Base-by-base conservation (phyloP, 768 basidiomycete species). In the Naganishia vishniacii region DNA sequence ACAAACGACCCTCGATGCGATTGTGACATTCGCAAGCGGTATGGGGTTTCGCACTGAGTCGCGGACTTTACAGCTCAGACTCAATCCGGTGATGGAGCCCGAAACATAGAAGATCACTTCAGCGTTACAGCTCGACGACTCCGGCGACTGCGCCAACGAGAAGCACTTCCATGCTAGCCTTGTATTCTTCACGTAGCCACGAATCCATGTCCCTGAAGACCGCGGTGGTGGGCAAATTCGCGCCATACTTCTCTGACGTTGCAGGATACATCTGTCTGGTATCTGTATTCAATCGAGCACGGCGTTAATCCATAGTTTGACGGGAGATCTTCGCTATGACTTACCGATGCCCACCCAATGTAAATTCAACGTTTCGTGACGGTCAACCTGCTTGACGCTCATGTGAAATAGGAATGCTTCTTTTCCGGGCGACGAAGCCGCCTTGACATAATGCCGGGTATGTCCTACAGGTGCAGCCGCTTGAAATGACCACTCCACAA, bases 401-500 rank as follows among this genome's bases (percentile, higher is more conserved):
- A 97, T 80, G 67, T 89, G 83, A 44, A 95, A 78, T 0, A 82
- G 79, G 83, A 89, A 93, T 0, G 81, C 80, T 62, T 89, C 84
- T 11, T 82, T 82, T 1, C 86, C 87, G 69, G 89, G 90, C 75
- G 88, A 90, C 2, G 91, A 91, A 0, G 84, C 90, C 74, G 93
- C 90, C 73, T 91, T 95, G 78, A 97, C 83, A 70, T 91, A 89
- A 72, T 98, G 94, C 8, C 91, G 83, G 7, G 83, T 83, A 68
- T 81, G 79, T 62, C 88, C 87, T 59, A 84, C 77, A 0, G 90
- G 89, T 1, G 94, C 91, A 61, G 84, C 83, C 66, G 85, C 80
- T 67, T 90, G 88, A 40, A 92, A 80, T 16, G 84, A 85, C 93
- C 93, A 97, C 59, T 83, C 77, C 8, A 93, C 75, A 15, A 97